Evolutionary conservation across 2,329 filamentous ascomycete species (phyloP).

Genomic region (Mycosphaerella sp.): DNA sequence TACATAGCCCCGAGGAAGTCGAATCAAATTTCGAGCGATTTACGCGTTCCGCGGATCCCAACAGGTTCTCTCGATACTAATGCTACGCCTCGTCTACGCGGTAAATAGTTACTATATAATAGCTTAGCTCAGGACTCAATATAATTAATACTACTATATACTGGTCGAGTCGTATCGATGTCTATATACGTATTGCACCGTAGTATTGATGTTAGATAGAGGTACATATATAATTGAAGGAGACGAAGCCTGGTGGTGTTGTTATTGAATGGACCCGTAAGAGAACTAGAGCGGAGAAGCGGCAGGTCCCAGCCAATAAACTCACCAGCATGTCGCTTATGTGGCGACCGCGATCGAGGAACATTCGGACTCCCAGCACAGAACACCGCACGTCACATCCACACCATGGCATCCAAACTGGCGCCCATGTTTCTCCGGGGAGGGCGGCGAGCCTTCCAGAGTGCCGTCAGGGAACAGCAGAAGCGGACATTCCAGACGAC

Average conservation of each 20-base stretch:
- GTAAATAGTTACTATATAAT: background rate
- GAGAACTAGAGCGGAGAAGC: no score
- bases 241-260: no score
- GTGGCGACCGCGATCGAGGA: background rate
- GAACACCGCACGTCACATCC: constrained; percentile 9
- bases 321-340: no score
- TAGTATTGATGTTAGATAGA: no score
- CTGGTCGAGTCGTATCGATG: no score
- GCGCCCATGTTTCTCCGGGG: constrained; percentile 66
- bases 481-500: constrained; percentile 62
- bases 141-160: no score
- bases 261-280: no score
- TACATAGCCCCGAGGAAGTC: no score
- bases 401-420: constrained; percentile 75
- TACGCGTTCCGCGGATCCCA: background rate
- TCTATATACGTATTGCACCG: no score
- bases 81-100: background rate
- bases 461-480: constrained; percentile 59
- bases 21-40: background rate
- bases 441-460: constrained; percentile 57
- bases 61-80: background rate
- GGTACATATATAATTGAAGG: no score
- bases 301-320: no score
- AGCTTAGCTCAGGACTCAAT: no score
- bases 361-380: background rate